phyloP scores from a whole-genome alignment of 2,329 filamentous ascomycete species.

The Verticillium dahliae region DNA sequence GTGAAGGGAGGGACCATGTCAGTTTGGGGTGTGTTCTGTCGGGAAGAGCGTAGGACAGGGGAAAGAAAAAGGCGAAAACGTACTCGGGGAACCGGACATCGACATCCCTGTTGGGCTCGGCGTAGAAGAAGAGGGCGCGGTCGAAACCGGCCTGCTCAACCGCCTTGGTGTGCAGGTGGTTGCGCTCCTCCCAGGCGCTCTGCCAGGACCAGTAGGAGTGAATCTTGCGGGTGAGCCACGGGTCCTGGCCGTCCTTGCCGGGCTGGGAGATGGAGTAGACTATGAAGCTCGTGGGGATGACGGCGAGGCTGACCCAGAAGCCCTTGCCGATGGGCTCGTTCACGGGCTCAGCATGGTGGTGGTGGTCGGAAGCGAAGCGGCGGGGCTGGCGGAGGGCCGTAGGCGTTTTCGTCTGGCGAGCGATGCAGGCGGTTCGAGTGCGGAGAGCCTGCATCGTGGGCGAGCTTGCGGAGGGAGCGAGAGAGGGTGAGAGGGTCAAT shows the following conservation, averaged over 20 bases:
- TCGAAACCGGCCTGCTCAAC: constrained; percentile 52
- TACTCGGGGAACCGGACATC: constrained; percentile 54
- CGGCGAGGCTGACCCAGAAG: constrained; percentile 38
- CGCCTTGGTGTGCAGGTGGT: constrained; percentile 42
- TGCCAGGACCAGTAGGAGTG: constrained; percentile 38
- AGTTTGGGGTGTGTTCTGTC: constrained; percentile 16
- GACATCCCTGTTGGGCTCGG: constrained; percentile 32
- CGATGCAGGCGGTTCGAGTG: constrained; percentile 26
- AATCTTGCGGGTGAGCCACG: constrained; percentile 38
- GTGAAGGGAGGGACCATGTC: constrained; percentile 16
- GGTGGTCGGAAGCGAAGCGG: constrained; percentile 49
- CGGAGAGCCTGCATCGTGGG: constrained; percentile 29
- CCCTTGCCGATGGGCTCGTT: constrained; percentile 51
- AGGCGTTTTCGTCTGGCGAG: constrained; percentile 25
- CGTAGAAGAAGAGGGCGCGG: constrained; percentile 46
- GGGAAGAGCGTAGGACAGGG: not conserved
- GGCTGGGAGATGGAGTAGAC: constrained; percentile 44
- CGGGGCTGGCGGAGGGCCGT: constrained; percentile 28
- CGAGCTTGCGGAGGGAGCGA: constrained; percentile 2
- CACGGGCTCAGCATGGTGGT: constrained; percentile 33
- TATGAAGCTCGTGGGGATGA: constrained; percentile 35
- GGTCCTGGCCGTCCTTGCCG: constrained; percentile 41
- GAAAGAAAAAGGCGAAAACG: constrained; percentile 19
- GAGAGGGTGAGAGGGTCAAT: constrained; percentile 4
- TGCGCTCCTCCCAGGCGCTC: constrained; percentile 45